A percentile compares a stretch with the other conserved stretches of the same genome.
Evolutionary conservation across 306 rosid genomes (phyloP).

Genomic region (Cercis canadensis): DNA sequence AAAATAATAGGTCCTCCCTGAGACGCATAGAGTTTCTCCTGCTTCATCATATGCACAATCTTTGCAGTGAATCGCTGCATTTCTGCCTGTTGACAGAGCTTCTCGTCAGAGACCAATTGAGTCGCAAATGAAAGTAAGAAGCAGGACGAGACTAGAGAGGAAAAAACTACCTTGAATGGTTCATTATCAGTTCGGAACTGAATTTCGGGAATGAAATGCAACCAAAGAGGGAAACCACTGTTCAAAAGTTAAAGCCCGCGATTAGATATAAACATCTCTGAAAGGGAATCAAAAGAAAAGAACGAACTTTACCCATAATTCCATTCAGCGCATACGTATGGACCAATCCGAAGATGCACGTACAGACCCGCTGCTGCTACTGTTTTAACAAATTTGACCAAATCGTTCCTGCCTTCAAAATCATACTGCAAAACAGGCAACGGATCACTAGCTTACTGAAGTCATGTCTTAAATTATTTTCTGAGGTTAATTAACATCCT

Average conservation of each 20-base stretch:
- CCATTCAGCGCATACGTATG: slow-evolving; percentile 98
- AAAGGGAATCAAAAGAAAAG: background rate
- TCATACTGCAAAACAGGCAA: slow-evolving; percentile 56
- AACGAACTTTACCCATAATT: slow-evolving; percentile 77
- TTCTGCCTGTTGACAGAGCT: slow-evolving; percentile 70
- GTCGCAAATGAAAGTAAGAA: background rate
- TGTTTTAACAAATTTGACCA: slow-evolving; percentile 76
- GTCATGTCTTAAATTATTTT: no score
- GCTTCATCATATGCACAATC: slow-evolving; percentile 83
- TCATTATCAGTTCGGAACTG: slow-evolving; percentile 80
- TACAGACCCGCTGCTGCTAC: slow-evolving; percentile 85
- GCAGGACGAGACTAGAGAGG: background rate
- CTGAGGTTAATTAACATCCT: background rate
- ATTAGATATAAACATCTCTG: slow-evolving; percentile 24
- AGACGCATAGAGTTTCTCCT: slow-evolving; percentile 82
- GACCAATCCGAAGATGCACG: slow-evolving; percentile 92
- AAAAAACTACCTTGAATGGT: slow-evolving; percentile 70
- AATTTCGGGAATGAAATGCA: slow-evolving; percentile 83
- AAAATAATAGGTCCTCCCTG: slow-evolving; percentile 96
- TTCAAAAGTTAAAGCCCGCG: slow-evolving; percentile 16
- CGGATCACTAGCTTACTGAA: slow-evolving; percentile 13
- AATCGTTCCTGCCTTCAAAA: slow-evolving; percentile 78
- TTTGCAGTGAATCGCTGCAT: slow-evolving; percentile 86
- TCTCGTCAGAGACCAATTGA: slow-evolving; percentile 4
- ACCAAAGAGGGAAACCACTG: slow-evolving; percentile 95